phyloP scores from a whole-genome alignment of 768 basidiomycete species.

The Leucogyrophana mollusca region DNA sequence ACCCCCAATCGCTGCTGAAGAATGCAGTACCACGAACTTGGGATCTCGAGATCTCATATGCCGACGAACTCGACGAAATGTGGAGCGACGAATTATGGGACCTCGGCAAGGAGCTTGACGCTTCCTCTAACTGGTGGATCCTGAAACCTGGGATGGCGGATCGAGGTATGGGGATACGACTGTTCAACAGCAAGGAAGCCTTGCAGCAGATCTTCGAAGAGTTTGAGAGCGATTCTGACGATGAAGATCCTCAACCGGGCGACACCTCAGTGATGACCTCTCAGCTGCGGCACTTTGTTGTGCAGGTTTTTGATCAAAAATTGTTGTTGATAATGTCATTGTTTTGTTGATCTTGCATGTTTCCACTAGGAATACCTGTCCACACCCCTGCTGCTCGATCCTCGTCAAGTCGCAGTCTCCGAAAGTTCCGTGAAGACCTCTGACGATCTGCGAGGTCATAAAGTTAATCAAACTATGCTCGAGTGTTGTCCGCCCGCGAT shows the following conservation, averaged over 20 bases:
- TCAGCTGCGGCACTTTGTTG: conserved; percentile 92
- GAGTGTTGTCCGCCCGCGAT: conserved; percentile 7
- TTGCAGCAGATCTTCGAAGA: conserved; percentile 75
- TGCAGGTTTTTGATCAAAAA: conserved; percentile 62
- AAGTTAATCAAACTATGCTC: conserved; percentile 42
- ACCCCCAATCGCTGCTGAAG: conserved; percentile 54
- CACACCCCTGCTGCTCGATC: conserved; percentile 77
- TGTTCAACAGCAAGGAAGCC: conserved; percentile 78
- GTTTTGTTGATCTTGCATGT: conserved; percentile 5
- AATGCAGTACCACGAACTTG: conserved; percentile 70
- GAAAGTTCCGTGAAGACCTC: conserved; percentile 19
- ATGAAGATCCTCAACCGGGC: conserved; percentile 41
- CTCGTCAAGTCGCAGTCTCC: conserved; percentile 40
- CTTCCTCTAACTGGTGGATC: conserved; percentile 74
- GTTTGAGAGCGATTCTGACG: conserved; percentile 65
- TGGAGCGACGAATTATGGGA: conserved; percentile 94
- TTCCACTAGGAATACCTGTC: conserved; percentile 76
- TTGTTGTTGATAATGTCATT: conserved; percentile 3
- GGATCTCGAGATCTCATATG: conserved; percentile 83
- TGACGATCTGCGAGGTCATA: conserved; percentile 45
- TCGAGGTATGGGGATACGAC: conserved; percentile 89
- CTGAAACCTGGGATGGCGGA: conserved; percentile 98
- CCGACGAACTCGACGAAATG: conserved; percentile 93
- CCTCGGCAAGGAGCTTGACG: conserved; percentile 60
- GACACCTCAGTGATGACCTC: conserved; percentile 70